Evolutionary conservation across 2,329 filamentous ascomycete genomes (phyloP), one percentile per base, ranked within the genome.

Genomic region (Stagonosporopsis chrysanthemi): DNA sequence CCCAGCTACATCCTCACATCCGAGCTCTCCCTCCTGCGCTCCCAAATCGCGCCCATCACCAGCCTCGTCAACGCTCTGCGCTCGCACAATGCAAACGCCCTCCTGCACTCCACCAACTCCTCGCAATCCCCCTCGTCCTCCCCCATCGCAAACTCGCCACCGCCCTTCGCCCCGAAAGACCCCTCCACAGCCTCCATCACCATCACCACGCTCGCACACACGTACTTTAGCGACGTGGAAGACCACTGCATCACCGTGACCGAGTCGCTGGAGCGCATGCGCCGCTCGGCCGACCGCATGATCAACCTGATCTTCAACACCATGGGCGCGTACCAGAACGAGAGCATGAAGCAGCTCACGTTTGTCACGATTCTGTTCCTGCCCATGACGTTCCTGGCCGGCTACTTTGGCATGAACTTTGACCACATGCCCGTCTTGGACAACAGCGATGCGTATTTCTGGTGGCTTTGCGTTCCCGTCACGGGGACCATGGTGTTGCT

Each of bases 291-390:
- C 3, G 81, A 83, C 69, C 91, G 92, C 70, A 88, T 96, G 80
- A 95, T 95, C 65, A 89, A 90, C 63, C 82, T 97, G 35, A 96
- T 96, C 57, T 97, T 97, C 82, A 97, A 97, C 77, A 95, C 90
- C 12, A 92, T 97, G 57, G 88, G 90, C 45, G 90, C 92, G 2
- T 88, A 88, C 56, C 93, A 96, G 71, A 97, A 96, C 74, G 91
- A 96, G 76, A 91, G 87, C 61, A 96, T 97, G 90, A 93, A 91
- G 77, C 90, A 94, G 71, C 82, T 97, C 40, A 95, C 91, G 0
- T 82, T 90, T 22, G 91, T 94, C 22, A 96, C 92, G 6, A 94
- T 96, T 59, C 88, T 96, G 70, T 97, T 97, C 75, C 79, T 96
- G 15, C 93, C 93, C 0, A 77, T 97, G 69, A 96, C 92, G 0